Base-by-base conservation (phyloP, 176 grass and related monocot species). In the Ensete ventricosum region DNA sequence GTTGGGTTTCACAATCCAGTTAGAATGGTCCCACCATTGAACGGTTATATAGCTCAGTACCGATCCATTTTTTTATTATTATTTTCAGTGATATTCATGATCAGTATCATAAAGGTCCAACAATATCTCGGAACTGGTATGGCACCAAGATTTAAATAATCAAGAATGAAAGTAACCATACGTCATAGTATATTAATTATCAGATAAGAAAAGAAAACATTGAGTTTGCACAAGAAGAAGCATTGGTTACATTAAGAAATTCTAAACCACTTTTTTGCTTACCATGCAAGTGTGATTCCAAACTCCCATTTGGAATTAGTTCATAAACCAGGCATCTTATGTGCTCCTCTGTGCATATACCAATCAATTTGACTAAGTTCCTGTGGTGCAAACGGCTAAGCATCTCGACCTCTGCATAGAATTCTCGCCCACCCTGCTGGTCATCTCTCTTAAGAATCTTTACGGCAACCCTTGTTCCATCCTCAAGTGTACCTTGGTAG, bases 231-330 rank as follows among this genome's bases (percentile, higher is more conserved):
- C 22, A 29, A 65, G 63, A 9, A 65, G 63, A 65, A 19, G 9
- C 16, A 6, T 63, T 14, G 8, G 11, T 29, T 17, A 16, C 11
- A 19, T 69, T 5, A 9, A 48, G 11, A 50, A 10, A 48, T 69
- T 69, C 54, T 10, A 58, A 43, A 75, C 58, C 54, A n/a, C 9
- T 12, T 8, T 23, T 65, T 52, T 66, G 8, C 82, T 85, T 87
- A 99, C 95, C 91, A 64, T 99, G 95, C 69, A 99, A 82, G 87
- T 99, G 95, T 63, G 91, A 99, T 65, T 99, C 95, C 69, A 99
- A 84, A 20, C 95, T 99, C 54, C 95, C 91, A 81, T 99, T 94
- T n/a, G 91, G 84, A 81, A 99, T 93, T 70, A 99, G 86, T 80
- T 99, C 95, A 68, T 99, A 99, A 9, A 99, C 81, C 11, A 99